Evolutionary conservation across 768 basidiomycete species (phyloP).

Genomic region (Pulveroboletus sp.): DNA sequence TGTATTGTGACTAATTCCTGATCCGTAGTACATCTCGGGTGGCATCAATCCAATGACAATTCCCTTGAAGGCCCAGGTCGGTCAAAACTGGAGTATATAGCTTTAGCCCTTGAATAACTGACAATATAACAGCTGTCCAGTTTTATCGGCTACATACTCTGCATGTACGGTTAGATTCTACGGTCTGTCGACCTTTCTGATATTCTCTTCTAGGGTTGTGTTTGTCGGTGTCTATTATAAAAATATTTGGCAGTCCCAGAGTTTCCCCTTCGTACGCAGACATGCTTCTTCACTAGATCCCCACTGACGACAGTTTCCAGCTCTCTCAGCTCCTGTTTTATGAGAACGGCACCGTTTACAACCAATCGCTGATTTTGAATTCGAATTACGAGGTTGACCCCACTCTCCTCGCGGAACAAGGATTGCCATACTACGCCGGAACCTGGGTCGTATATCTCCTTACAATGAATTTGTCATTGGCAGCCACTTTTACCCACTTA

Average conservation of each 20-base stretch:
- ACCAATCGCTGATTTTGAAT: constrained; percentile 53
- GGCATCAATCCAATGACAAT: constrained; percentile 48
- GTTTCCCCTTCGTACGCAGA: not conserved
- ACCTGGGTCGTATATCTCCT: constrained; percentile 21
- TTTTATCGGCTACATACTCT: constrained; percentile 48
- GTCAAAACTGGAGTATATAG: not conserved
- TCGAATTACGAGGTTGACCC: constrained; percentile 47
- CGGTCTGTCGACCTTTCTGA: not conserved
- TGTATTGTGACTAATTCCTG: not conserved
- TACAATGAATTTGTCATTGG: constrained; percentile 29
- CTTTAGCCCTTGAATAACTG: not conserved
- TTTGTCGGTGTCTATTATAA: constrained; percentile 37
- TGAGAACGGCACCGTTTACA: constrained; percentile 48
- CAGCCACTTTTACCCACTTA: constrained; percentile 48
- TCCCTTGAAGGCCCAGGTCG: constrained; percentile 50
- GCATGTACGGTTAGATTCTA: constrained; percentile 32
- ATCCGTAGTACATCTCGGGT: constrained; percentile 19
- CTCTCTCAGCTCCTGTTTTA: constrained; percentile 50
- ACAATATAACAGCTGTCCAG: constrained; percentile 36
- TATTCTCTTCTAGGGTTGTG: constrained; percentile 25
- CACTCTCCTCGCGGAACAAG: constrained; percentile 26
- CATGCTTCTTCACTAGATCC: not conserved
- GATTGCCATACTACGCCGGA: constrained; percentile 27
- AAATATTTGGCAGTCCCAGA: constrained; percentile 44
- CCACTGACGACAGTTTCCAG: constrained; percentile 7